Evolutionary conservation across 2,329 filamentous ascomycete species (phyloP).

Genomic region (Rutstroemia sp.): DNA sequence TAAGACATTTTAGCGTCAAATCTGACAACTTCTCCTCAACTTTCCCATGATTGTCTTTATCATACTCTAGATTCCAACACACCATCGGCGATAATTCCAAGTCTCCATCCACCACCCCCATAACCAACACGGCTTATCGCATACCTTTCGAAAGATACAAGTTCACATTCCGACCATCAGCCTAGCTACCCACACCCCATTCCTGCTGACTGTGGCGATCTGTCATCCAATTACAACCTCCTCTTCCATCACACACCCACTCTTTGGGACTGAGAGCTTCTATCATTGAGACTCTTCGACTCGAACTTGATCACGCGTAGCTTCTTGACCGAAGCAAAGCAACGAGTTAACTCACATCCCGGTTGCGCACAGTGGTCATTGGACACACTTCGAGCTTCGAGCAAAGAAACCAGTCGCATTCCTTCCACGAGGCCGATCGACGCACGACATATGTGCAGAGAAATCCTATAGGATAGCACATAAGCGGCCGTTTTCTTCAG

Average conservation of each 20-base stretch:
- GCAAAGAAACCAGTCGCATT: constrained; percentile 22
- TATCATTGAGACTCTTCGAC: constrained; percentile 7
- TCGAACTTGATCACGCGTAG: constrained; percentile 22
- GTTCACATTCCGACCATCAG: constrained; percentile 2
- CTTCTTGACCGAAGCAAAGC: background rate
- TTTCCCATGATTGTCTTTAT: constrained; percentile 8
- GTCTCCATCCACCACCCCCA: background rate
- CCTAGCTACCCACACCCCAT: constrained; percentile 3
- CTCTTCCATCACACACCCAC: constrained; percentile 13
- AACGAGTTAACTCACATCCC: constrained; percentile 12
- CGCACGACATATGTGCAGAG: constrained; percentile 29
- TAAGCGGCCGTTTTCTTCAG: constrained; percentile 7
- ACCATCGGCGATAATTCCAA: constrained; percentile 2
- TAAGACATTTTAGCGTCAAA: constrained; percentile 8
- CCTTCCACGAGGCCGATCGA: constrained; percentile 22
- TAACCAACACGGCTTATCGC: background rate
- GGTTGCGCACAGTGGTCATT: constrained; percentile 26
- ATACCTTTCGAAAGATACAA: background rate
- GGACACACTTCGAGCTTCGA: constrained; percentile 22
- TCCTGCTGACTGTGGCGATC: constrained; percentile 5
- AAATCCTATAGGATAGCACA: constrained; percentile 12
- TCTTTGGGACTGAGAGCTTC: constrained; percentile 9
- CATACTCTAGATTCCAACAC: background rate
- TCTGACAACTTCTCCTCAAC: constrained; percentile 5
- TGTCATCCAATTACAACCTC: constrained; percentile 15